phyloP scores from a whole-genome alignment of 202 grass and related monocot species.

The Schoenoplectus triqueter region DNA sequence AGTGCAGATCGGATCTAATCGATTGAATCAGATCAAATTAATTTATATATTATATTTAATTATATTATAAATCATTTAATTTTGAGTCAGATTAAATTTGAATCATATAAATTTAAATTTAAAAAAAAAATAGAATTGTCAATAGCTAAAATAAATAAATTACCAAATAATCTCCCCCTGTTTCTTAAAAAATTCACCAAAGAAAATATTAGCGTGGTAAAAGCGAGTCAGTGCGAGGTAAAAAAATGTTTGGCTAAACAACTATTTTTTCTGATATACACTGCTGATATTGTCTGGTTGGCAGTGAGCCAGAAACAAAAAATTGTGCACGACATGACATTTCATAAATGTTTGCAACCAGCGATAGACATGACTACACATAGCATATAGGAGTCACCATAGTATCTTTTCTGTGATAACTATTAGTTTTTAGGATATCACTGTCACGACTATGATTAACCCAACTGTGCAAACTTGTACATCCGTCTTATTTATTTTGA shows the following conservation, averaged over 20 bases:
- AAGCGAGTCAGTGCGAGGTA: too few relatives aligned
- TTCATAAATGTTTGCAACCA: slow-evolving; percentile 18
- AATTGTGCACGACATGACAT: slow-evolving; percentile 19
- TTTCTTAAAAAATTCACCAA: too few relatives aligned
- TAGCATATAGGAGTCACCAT: not conserved
- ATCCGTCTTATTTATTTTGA: not conserved
- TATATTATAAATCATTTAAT: too few relatives aligned
- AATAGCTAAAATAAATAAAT: too few relatives aligned
- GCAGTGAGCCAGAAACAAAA: not conserved
- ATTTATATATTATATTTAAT: too few relatives aligned
- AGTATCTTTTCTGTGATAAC: not conserved
- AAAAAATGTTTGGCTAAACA: not conserved
- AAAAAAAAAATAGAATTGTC: too few relatives aligned
- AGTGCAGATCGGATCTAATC: too few relatives aligned
- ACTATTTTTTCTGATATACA: slow-evolving; percentile 19
- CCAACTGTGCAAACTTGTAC: not conserved
- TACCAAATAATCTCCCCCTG: too few relatives aligned
- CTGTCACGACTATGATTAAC: not conserved
- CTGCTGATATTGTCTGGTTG: not conserved
- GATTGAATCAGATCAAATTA: too few relatives aligned
- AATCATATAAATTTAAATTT: too few relatives aligned
- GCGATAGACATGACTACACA: slow-evolving; percentile 7
- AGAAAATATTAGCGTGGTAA: too few relatives aligned
- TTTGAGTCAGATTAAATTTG: too few relatives aligned
- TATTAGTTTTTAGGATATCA: slow-evolving; percentile 3